Evolutionary conservation across 1,139 yeast species (phyloP), one percentile per base, ranked within the genome.

Genomic region (Protomyces macrosporus): DNA sequence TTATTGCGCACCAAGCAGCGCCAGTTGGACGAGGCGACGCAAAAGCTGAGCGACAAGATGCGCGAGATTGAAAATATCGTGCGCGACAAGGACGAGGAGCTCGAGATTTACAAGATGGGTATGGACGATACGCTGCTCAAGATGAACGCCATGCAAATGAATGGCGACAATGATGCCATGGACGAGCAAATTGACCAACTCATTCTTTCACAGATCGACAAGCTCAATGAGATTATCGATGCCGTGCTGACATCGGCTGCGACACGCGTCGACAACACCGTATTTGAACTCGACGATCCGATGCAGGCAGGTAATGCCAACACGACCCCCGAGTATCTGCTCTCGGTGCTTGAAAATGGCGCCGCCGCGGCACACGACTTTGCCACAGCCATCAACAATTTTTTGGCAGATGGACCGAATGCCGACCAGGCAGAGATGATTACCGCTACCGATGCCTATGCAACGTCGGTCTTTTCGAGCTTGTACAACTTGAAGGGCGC

Each of bases 241-340:
- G 83, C 91, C 7, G 82, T 89, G 65, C 78, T 90, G 68, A 79
- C 78, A 45, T 83, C 88, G 69, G 90, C 88, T 58, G 83, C 87
- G 40, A 85, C 84, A 67, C 79, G 90, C 62, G 80, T 89, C 60
- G 95, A 89, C 74, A 90, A 88, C 68, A 78, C 89, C 0, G 78
- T 87, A 59, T 87, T 83, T 71, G 91, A 86, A 70, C 78, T 89
- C 66, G 85, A 84, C 63, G 86, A 93, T 3, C 87, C 95, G 32
- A 82, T 87, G 82, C 93, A 87, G 73, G 90, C 93, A 16, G 95
- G 95, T 64, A 88, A 88, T 71, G 84, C 85, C 69, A 85, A 85
- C 72, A 81, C 95, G 1, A 83, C 95, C 0, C 90, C 96, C 1
- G 87, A 83, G 70, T 87, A 84, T 71, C 76, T 88, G 48, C 77